phyloP scores from a whole-genome alignment of 495 filamentous ascomycete genomes.

The Talaromyces trachyspermus region DNA sequence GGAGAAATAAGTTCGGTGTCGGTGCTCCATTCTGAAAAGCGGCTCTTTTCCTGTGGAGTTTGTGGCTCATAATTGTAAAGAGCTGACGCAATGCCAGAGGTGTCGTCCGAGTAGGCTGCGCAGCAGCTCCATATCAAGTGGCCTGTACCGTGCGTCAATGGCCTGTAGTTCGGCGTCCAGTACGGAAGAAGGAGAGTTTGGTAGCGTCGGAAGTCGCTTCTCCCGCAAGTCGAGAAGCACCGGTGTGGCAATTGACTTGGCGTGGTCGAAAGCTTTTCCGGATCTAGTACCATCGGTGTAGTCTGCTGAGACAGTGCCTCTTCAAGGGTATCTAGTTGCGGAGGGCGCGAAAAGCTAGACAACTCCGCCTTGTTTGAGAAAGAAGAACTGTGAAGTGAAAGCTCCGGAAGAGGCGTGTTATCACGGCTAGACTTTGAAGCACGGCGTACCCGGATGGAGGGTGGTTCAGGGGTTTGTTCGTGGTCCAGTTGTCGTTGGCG shows the following conservation, averaged over 20 bases:
- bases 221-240: slow-evolving; percentile 23
- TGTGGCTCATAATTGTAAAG: slow-evolving; percentile 11
- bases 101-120: slow-evolving; percentile 39
- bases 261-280: background rate
- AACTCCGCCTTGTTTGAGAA: background rate
- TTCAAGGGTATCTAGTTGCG: slow-evolving; percentile 8
- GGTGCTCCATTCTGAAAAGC: slow-evolving; percentile 43
- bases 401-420: slow-evolving; percentile 5
- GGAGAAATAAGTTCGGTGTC: slow-evolving; percentile 31
- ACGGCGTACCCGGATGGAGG: slow-evolving; percentile 1
- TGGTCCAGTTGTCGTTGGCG: background rate
- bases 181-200: slow-evolving; percentile 40
- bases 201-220: slow-evolving; percentile 39
- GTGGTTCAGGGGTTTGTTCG: background rate
- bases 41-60: slow-evolving; percentile 27
- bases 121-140: slow-evolving; percentile 25
- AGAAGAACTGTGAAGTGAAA: background rate
- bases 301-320: slow-evolving; percentile 16
- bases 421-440: slow-evolving; percentile 8
- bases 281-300: slow-evolving; percentile 9
- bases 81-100: slow-evolving; percentile 28
- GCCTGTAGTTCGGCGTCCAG: slow-evolving; percentile 41
- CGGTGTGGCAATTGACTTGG: slow-evolving; percentile 16
- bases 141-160: slow-evolving; percentile 30
- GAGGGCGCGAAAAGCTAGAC: background rate